Conservation (phyloP, 1,284 basidiomycete genomes). For the Cryptococcus sp. region DNA sequence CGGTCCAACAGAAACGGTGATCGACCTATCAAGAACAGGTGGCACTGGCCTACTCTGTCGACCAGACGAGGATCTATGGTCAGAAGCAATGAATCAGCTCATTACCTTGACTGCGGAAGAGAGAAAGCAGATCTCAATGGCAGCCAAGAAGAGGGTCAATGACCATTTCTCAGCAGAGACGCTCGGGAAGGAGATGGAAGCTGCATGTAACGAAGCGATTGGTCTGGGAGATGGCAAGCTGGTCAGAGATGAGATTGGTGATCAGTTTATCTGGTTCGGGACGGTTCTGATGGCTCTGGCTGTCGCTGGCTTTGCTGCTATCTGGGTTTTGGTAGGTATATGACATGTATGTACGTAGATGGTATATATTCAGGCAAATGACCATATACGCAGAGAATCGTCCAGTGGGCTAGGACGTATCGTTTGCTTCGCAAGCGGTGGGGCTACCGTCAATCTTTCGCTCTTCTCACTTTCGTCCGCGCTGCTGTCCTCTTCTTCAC, state of each 20-base stretch:
- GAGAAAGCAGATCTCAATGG: constrained; percentile 53
- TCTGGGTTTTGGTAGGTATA: constrained; percentile 1
- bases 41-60: constrained; percentile 64
- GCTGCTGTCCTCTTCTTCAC: too few relatives aligned
- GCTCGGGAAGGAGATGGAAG: constrained; percentile 65
- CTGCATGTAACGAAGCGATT: constrained; percentile 55
- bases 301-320: constrained; percentile 7
- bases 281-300: constrained; percentile 16
- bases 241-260: constrained; percentile 25
- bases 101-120: constrained; percentile 54
- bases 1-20: constrained; percentile 84
- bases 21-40: constrained; percentile 53
- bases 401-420: not conserved
- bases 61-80: constrained; percentile 64
- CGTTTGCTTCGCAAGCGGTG: not conserved
- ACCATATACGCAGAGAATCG: not conserved
- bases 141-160: constrained; percentile 60
- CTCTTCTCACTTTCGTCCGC: not conserved
- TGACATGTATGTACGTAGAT: not conserved
- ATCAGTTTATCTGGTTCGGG: constrained; percentile 34
- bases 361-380: not conserved
- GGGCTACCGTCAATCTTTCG: too few relatives aligned
- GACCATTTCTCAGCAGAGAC: constrained; percentile 59
- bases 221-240: constrained; percentile 29
- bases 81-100: constrained; percentile 61